Conservation (phyloP, 2,329 filamentous ascomycete genomes). For the Beauveria bassiana region DNA sequence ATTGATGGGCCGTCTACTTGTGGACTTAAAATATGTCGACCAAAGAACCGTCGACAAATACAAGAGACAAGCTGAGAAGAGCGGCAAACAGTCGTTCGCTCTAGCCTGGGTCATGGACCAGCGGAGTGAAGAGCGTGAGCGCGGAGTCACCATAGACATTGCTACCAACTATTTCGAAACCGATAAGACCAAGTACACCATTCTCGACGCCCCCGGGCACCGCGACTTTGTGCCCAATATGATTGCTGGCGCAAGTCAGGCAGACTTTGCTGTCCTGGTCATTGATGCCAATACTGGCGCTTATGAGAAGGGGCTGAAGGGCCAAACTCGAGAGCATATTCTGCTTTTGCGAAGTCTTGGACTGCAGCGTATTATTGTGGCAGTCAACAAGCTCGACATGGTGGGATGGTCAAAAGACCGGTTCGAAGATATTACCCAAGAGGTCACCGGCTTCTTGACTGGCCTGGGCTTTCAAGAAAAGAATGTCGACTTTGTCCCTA, state of each 20-base stretch:
- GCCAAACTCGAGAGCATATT: slow-evolving; percentile 91
- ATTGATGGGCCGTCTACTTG: slow-evolving; percentile 87
- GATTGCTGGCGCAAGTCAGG: slow-evolving; percentile 94
- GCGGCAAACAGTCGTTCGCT: slow-evolving; percentile 92
- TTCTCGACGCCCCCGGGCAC: slow-evolving; percentile 91
- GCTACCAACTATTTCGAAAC: slow-evolving; percentile 94
- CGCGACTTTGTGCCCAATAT: slow-evolving; percentile 97
- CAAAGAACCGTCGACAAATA: slow-evolving; percentile 84
- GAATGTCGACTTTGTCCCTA: slow-evolving; percentile 80
- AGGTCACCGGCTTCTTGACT: slow-evolving; percentile 74
- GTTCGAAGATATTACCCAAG: slow-evolving; percentile 78
- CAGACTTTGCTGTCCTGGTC: slow-evolving; percentile 90
- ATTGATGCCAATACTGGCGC: slow-evolving; percentile 86
- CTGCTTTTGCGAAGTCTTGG: slow-evolving; percentile 85
- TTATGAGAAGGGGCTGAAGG: slow-evolving; percentile 87
- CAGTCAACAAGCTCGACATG: slow-evolving; percentile 91
- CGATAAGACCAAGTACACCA: slow-evolving; percentile 77
- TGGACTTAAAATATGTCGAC: slow-evolving; percentile 82
- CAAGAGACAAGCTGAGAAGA: slow-evolving; percentile 77
- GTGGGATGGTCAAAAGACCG: slow-evolving; percentile 74
- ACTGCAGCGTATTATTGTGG: slow-evolving; percentile 78
- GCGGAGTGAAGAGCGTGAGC: slow-evolving; percentile 75
- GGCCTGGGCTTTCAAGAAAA: slow-evolving; percentile 75
- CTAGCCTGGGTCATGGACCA: slow-evolving; percentile 96
- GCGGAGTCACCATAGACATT: slow-evolving; percentile 94